Percentiles rank a stretch among this genome's conserved stretches.
These are phyloP conservation scores for Xylariaceae sp. DNA, from an alignment of 2,329 filamentous ascomycete species.

Conservation along the genomic window DNA sequence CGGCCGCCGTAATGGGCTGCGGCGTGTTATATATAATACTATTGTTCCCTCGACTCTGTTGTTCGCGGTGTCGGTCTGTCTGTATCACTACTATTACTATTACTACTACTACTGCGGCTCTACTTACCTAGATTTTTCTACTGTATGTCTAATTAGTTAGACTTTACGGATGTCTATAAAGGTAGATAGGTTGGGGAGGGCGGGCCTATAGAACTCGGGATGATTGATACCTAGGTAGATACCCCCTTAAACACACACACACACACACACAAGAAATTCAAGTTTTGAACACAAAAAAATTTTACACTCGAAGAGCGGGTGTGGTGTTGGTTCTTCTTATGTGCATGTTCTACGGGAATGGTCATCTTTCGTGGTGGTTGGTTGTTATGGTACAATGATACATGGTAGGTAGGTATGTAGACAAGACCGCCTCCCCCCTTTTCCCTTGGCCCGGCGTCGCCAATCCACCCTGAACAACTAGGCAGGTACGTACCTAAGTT, in stretches of 20 bases:
- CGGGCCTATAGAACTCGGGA: background rate
- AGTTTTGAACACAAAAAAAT: slow-evolving; percentile 10
- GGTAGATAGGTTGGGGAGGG: slow-evolving; percentile 3
- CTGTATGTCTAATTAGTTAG: too few species aligned
- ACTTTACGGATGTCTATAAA: too few species aligned
- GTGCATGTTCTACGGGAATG: slow-evolving; percentile 19
- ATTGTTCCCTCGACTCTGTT: background rate
- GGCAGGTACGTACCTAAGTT: slow-evolving; percentile 3
- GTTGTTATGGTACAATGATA: slow-evolving; percentile 28
- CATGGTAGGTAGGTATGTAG: slow-evolving; percentile 6
- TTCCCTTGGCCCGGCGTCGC: slow-evolving; percentile 5
- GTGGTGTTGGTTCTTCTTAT: slow-evolving; percentile 7
- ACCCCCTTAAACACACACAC: background rate
- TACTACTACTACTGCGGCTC: too few species aligned
- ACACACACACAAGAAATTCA: slow-evolving; percentile 5
- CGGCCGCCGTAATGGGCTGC: background rate
- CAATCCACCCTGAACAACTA: slow-evolving; percentile 2
- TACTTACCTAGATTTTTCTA: too few species aligned
- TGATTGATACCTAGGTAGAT: too few species aligned
- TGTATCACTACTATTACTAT: too few species aligned
- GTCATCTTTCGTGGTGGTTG: slow-evolving; percentile 15
- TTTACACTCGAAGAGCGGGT: slow-evolving; percentile 23
- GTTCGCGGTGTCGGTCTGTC: too few species aligned
- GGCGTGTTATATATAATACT: background rate
- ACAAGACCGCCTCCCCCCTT: too few species aligned